These are phyloP conservation scores for Coleophoma eucalyptorum DNA, from an alignment of 2,329 filamentous ascomycete genomes.

Conservation along the genomic window DNA sequence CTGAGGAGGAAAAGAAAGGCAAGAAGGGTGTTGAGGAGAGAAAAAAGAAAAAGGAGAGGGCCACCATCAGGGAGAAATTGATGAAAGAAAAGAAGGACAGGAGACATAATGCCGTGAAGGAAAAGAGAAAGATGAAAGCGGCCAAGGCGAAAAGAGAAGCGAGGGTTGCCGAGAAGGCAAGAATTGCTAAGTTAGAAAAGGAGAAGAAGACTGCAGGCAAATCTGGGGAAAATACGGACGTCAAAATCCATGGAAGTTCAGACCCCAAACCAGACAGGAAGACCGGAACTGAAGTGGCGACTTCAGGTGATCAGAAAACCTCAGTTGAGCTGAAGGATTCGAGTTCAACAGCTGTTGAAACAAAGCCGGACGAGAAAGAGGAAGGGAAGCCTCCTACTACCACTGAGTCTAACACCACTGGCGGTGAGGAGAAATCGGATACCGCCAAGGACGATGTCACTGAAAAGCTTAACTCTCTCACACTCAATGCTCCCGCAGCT, in stretches of 20 bases:
- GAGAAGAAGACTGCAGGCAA: conserved; percentile 9
- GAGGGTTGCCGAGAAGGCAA: conserved; percentile 9
- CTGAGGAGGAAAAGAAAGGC: conserved; percentile 37
- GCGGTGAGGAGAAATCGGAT: conserved; percentile 7
- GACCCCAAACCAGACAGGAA: neutral
- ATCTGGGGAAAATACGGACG: conserved; percentile 4
- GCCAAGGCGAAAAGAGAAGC: conserved; percentile 5
- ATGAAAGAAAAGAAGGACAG: conserved; percentile 32
- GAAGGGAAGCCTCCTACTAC: conserved; percentile 8
- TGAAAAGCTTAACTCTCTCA: neutral
- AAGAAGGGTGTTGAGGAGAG: conserved; percentile 41
- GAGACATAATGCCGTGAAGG: conserved; percentile 24
- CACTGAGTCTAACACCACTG: conserved; percentile 7
- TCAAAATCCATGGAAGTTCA: neutral
- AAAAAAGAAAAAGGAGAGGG: conserved; percentile 31
- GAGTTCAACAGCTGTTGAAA: conserved; percentile 7
- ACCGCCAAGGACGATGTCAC: conserved; percentile 4
- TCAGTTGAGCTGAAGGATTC: neutral
- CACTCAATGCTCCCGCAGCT: neutral
- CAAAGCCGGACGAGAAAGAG: conserved; percentile 14
- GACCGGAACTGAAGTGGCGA: conserved; percentile 3
- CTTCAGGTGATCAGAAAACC: conserved; percentile 6
- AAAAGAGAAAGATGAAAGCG: conserved; percentile 6
- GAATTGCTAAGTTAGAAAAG: conserved; percentile 11
- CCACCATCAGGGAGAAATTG: conserved; percentile 33